These are phyloP conservation scores for Aspergillus caelatus DNA, from an alignment of 2,329 filamentous ascomycete genomes.

Conservation along the genomic window DNA sequence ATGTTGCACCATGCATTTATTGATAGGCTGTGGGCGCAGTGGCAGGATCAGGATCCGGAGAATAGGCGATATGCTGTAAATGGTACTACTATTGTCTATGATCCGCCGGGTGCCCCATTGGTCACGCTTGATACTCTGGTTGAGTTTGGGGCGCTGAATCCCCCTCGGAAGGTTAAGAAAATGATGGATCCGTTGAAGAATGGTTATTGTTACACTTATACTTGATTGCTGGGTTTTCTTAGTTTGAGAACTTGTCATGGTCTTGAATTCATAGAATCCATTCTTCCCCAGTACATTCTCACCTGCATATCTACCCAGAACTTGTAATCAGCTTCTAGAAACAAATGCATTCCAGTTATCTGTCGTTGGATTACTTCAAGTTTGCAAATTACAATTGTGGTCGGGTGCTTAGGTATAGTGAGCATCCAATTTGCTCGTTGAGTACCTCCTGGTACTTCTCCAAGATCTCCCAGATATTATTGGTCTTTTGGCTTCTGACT, in stretches of 20 bases:
- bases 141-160: constrained; percentile 21
- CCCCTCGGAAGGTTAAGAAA: constrained; percentile 20
- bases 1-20: constrained; percentile 36
- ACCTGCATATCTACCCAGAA: too few species aligned
- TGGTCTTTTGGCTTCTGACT: too few species aligned
- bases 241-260: not conserved
- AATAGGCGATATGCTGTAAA: constrained; percentile 10
- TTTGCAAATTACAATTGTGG: too few species aligned
- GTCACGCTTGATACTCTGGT: constrained; percentile 22
- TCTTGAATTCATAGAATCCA: not conserved
- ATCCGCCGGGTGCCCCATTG: constrained; percentile 6
- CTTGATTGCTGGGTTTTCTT: not conserved
- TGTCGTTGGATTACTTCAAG: too few species aligned
- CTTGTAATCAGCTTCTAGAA: too few species aligned
- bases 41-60: constrained; percentile 25
- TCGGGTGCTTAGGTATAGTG: too few species aligned
- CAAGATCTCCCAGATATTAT: too few species aligned
- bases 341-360: too few species aligned
- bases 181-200: constrained; percentile 26
- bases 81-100: constrained; percentile 20
- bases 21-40: constrained; percentile 33
- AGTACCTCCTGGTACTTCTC: too few species aligned
- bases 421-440: too few species aligned
- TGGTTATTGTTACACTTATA: constrained; percentile 31
- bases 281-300: too few species aligned